These are phyloP conservation scores for Fraxinus baroniana DNA, from an alignment of 305 asterid genomes.

Conservation along the genomic window DNA sequence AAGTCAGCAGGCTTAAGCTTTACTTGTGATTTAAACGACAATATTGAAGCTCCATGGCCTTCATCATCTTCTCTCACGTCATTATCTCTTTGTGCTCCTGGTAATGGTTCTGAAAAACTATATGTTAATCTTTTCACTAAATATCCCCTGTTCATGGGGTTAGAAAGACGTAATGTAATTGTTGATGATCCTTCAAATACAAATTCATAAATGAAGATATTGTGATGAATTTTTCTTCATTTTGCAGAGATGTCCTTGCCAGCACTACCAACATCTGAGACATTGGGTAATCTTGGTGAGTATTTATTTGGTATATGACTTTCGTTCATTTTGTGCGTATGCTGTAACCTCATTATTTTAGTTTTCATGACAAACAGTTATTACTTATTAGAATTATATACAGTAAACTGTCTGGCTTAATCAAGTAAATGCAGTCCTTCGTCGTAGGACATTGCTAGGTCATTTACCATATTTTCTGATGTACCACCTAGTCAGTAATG, in stretches of 20 bases:
- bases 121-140: neutral
- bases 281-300: slow-evolving; percentile 58
- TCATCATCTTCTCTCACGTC: slow-evolving; percentile 78
- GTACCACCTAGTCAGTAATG: neutral
- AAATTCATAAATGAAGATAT: neutral
- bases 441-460: neutral
- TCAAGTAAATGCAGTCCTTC: neutral
- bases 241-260: slow-evolving; percentile 95
- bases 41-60: slow-evolving; percentile 97
- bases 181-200: neutral
- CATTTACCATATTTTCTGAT: neutral
- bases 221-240: slow-evolving; percentile 25
- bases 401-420: neutral
- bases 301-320: slow-evolving; percentile 7
- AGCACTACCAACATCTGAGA: slow-evolving; percentile 78
- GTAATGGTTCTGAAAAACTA: slow-evolving; percentile 38
- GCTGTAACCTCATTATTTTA: neutral
- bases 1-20: slow-evolving; percentile 80
- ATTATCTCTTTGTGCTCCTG: slow-evolving; percentile 95
- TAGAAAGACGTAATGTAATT: neutral
- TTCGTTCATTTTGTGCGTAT: neutral
- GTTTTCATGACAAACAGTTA: neutral
- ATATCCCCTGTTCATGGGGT: neutral
- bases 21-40: slow-evolving; percentile 84
- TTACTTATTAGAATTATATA: neutral